Percentiles rank a stretch among this genome's conserved stretches.
Conservation (phyloP, 2,329 filamentous ascomycete species). For the Fusarium avenaceum region DNA sequence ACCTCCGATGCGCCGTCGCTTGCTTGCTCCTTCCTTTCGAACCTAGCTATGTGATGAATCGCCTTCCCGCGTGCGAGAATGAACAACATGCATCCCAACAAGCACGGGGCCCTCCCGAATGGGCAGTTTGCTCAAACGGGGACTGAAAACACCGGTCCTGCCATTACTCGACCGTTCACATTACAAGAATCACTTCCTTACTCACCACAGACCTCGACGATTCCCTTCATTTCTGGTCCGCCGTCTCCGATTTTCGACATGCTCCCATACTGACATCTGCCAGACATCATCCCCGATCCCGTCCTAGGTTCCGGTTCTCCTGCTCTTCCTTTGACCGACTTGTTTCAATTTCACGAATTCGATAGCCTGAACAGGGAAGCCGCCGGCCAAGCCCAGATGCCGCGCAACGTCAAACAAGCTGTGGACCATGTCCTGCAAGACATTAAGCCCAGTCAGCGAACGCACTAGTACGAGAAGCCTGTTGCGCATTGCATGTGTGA, state of each 20-base stretch:
- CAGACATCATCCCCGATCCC: slow-evolving; percentile 77
- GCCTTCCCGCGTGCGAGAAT: slow-evolving; percentile 49
- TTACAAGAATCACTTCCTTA: slow-evolving; percentile 85
- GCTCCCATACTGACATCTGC: slow-evolving; percentile 33
- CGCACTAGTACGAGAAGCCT: slow-evolving; percentile 70
- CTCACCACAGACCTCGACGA: slow-evolving; percentile 83
- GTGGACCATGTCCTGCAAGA: slow-evolving; percentile 81
- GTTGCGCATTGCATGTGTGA: not conserved
- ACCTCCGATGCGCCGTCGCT: slow-evolving; percentile 47
- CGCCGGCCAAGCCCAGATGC: slow-evolving; percentile 67
- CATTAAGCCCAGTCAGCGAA: slow-evolving; percentile 77
- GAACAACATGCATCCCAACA: slow-evolving; percentile 51
- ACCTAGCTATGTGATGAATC: slow-evolving; percentile 52
- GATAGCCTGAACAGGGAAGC: slow-evolving; percentile 80
- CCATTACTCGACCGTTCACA: slow-evolving; percentile 65
- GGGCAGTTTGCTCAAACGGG: slow-evolving; percentile 50
- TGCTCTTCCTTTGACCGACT: slow-evolving; percentile 63
- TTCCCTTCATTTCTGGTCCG: slow-evolving; percentile 82
- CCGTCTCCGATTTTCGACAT: slow-evolving; percentile 10
- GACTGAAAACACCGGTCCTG: slow-evolving; percentile 42
- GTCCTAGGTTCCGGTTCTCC: slow-evolving; percentile 69
- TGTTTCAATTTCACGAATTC: slow-evolving; percentile 68
- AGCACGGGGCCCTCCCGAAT: slow-evolving; percentile 53
- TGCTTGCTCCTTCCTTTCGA: slow-evolving; percentile 49
- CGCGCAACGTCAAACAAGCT: slow-evolving; percentile 77